A percentile compares a stretch with the other conserved stretches of the same genome.
phyloP scores from a whole-genome alignment of 2,329 filamentous ascomycete genomes.

The Phaeosphaeria sp. region DNA sequence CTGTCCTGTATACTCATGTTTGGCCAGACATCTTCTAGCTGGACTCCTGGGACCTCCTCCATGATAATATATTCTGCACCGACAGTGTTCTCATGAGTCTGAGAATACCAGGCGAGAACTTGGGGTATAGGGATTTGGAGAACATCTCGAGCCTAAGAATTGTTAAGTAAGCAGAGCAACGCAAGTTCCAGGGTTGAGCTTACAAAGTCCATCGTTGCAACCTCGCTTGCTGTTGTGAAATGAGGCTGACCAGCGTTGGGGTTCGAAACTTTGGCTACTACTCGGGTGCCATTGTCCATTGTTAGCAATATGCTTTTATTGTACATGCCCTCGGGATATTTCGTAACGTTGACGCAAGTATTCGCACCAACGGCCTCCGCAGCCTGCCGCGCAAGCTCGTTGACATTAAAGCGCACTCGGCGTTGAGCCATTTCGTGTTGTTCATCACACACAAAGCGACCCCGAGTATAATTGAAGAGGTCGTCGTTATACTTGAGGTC shows the following conservation, averaged over 20 bases:
- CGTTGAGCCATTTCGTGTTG: constrained; percentile 27
- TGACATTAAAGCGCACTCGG: constrained; percentile 36
- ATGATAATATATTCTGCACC: constrained; percentile 46
- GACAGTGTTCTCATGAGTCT: constrained; percentile 30
- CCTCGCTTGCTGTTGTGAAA: constrained; percentile 48
- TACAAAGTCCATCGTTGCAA: constrained; percentile 49
- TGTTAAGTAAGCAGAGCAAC: constrained; percentile 3
- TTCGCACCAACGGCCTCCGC: constrained; percentile 32
- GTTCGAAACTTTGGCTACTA: constrained; percentile 49
- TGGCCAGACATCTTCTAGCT: constrained; percentile 39
- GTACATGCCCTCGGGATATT: constrained; percentile 43
- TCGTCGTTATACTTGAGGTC: constrained; percentile 25
- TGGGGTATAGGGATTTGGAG: constrained; percentile 42
- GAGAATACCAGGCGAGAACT: constrained; percentile 44
- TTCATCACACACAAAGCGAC: constrained; percentile 36
- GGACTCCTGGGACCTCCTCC: constrained; percentile 37
- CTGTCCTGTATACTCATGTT: constrained; percentile 31
- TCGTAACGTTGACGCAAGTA: constrained; percentile 33
- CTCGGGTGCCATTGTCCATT: constrained; percentile 44
- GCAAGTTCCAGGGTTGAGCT: constrained; percentile 1
- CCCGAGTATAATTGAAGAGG: constrained; percentile 38
- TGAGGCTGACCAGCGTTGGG: constrained; percentile 44
- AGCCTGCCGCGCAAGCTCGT: constrained; percentile 32
- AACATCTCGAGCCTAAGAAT: constrained; percentile 33
- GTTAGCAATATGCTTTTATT: constrained; percentile 45